Percentiles rank a stretch among this genome's conserved stretches.
phyloP scores from a whole-genome alignment of 768 basidiomycete genomes.

The Phallus indusiatus region DNA sequence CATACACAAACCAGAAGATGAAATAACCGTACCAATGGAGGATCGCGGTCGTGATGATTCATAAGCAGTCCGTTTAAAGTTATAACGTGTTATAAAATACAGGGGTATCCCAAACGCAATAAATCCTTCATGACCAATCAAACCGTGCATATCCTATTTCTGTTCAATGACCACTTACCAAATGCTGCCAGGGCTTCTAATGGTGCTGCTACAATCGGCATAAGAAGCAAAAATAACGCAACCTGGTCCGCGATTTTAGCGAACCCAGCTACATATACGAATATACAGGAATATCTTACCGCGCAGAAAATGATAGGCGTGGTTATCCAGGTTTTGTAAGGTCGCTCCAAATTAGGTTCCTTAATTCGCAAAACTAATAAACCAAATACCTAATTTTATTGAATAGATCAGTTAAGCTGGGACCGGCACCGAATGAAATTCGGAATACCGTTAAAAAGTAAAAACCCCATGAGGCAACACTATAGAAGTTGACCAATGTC shows the following conservation, averaged over 20 bases:
- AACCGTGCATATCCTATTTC: conserved; percentile 5
- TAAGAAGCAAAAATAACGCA: conserved; percentile 81
- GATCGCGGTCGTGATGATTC: conserved; percentile 2
- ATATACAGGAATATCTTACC: conserved; percentile 2
- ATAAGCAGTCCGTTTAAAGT: conserved; percentile 4
- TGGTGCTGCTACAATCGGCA: conserved; percentile 93
- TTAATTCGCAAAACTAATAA: conserved; percentile 81
- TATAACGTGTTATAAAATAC: conserved; percentile 59
- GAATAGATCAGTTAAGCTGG: not conserved
- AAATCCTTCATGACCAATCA: conserved; percentile 43
- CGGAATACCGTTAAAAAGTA: conserved; percentile 70
- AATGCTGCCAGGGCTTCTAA: conserved; percentile 79
- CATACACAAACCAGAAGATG: not conserved
- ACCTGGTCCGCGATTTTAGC: conserved; percentile 37
- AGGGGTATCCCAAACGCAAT: conserved; percentile 72
- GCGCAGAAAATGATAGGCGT: conserved; percentile 63
- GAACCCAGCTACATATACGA: not conserved
- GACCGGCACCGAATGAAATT: not conserved
- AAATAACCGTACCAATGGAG: not conserved
- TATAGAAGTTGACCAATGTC: conserved; percentile 81
- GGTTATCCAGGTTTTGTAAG: conserved; percentile 86
- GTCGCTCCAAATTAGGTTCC: conserved; percentile 83
- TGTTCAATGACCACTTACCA: conserved; percentile 35
- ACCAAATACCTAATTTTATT: conserved; percentile 69
- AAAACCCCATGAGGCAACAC: conserved; percentile 80